Base-by-base conservation (phyloP, 2,329 filamentous ascomycete genomes). In the Xylariaceae sp. region DNA sequence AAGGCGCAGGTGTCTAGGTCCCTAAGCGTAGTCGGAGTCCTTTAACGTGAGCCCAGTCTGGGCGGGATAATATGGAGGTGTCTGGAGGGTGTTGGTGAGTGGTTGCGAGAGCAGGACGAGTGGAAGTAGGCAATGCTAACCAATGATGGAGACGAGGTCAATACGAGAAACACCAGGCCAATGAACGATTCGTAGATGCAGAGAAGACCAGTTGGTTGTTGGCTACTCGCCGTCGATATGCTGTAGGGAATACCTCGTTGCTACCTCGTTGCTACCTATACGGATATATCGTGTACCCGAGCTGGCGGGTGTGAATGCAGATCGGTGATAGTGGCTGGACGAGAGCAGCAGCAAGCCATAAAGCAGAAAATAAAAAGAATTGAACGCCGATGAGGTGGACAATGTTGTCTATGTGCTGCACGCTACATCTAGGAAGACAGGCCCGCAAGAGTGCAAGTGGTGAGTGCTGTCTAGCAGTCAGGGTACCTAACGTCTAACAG, bases 331-430 rank as follows among this genome's bases (percentile, higher is more conserved):
- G 13, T 6, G 10, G 8, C 17, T 11, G 9, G 7, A 23, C 3
- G 11, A 4, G 49, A 51, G 23, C 34, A 30, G n/a, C 42, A 44
- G 15, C 50, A 44, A 42, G 56, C 55, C 44, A 44, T 49, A 49
- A 49, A 49, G 23, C 47, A 18, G 47, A 30, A 30, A 5, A 30
- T 30, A 44, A 48, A 30, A 45, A 34, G 49, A 35, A 11, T 5
- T 13, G 30, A 44, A 42, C 2, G 51, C 35, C 35, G 50, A 55
- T 15, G 23, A 10, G 47, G 18, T 10, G 15, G 42, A 57, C 44
- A 39, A 45, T 39, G 48, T 18, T 30, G 54, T 55, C 34, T 53
- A 56, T 53, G 49, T 51, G 61, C 58, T 60, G 52, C 53, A 56
- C 58, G 53, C 58, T 11, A 30, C 52, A 18, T n/a, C 35, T 37